Conservation (phyloP, 345 rosid genomes). For the Conringia planisiliqua region DNA sequence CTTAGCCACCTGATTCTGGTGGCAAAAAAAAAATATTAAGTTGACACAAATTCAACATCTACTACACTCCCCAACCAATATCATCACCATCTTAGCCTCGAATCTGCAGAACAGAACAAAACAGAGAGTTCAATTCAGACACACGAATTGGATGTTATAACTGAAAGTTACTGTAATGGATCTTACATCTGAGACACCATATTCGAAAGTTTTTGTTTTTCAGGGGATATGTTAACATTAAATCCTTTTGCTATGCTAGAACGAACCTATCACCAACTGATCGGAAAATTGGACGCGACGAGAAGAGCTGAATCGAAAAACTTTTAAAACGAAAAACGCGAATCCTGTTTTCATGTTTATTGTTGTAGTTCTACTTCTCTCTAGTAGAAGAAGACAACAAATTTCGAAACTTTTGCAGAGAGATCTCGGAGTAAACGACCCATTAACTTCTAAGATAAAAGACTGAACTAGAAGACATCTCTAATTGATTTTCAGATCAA, state of each 20-base stretch:
- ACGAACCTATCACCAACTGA: background rate
- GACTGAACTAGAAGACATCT: background rate
- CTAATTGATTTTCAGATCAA: background rate
- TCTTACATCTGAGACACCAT: background rate
- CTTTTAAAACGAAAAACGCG: no score
- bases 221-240: background rate
- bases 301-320: background rate
- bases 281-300: background rate
- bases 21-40: background rate
- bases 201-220: background rate
- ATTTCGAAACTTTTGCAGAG: background rate
- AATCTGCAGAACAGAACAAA: constrained; percentile 5
- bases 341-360: background rate
- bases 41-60: constrained; percentile 11
- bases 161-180: background rate
- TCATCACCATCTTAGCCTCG: background rate
- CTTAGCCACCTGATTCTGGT: background rate
- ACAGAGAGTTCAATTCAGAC: constrained; percentile 2
- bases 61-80: background rate
- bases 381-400: background rate
- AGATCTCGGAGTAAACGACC: background rate
- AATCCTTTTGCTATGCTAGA: background rate
- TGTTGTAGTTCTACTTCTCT: background rate
- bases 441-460: background rate
- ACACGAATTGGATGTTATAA: constrained; percentile 5